These are phyloP conservation scores for Entomortierella lignicola DNA, from an alignment of 192 early-diverging fungal species.

Conservation along the genomic window DNA sequence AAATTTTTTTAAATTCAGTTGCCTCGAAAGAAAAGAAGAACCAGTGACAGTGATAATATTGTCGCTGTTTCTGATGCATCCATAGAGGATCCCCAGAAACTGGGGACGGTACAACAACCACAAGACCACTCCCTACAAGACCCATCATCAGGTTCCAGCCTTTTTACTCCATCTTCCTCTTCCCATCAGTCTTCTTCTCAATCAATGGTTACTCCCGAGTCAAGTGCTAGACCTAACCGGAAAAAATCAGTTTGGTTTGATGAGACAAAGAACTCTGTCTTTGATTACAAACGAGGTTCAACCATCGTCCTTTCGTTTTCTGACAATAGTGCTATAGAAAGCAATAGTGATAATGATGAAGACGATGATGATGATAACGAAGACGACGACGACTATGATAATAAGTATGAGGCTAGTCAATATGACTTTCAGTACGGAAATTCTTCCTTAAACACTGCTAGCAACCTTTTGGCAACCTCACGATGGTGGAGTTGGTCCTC, in stretches of 20 bases:
- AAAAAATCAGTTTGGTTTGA: conserved; percentile 23
- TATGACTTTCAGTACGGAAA: background rate
- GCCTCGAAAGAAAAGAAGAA: background rate
- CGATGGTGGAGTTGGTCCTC: conserved; percentile 3
- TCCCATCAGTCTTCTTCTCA: no score
- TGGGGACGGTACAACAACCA: no score
- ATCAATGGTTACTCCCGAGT: background rate
- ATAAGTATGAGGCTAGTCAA: background rate
- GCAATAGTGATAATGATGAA: background rate
- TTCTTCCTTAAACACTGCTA: background rate
- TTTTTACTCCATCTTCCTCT: no score
- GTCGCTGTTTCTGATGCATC: no score
- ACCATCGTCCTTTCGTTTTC: background rate
- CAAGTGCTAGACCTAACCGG: background rate
- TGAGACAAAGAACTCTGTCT: conserved; percentile 20
- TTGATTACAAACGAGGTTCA: conserved; percentile 3
- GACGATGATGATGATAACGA: background rate
- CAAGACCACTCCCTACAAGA: no score
- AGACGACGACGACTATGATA: background rate
- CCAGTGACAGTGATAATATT: no score
- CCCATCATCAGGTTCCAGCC: no score
- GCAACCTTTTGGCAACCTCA: background rate
- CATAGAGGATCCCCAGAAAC: no score
- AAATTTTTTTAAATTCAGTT: background rate
- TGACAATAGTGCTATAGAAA: background rate